These are phyloP conservation scores for Westerdykella aurantiaca DNA, from an alignment of 2,329 filamentous ascomycete genomes.

Conservation along the genomic window DNA sequence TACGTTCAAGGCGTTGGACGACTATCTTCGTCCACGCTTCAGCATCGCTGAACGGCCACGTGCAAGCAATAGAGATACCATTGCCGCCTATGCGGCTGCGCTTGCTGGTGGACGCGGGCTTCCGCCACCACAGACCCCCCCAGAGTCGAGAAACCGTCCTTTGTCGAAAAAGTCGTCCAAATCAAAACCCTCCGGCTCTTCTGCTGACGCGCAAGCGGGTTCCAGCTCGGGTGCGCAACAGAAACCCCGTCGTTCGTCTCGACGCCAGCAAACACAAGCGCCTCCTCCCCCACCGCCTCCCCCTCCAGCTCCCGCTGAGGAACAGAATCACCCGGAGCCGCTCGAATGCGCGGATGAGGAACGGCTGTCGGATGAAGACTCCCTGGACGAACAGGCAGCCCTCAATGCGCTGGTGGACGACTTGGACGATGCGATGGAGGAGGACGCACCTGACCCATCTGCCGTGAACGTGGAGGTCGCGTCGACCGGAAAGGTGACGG, in stretches of 20 bases:
- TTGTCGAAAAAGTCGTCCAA: slow-evolving; percentile 27
- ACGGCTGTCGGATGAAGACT: slow-evolving; percentile 69
- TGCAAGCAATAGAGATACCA: slow-evolving; percentile 52
- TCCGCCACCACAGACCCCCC: slow-evolving; percentile 34
- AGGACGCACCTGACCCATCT: slow-evolving; percentile 70
- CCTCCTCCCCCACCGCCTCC: slow-evolving; percentile 50
- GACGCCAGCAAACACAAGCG: slow-evolving; percentile 48
- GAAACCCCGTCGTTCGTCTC: slow-evolving; percentile 61
- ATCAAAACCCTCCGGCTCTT: slow-evolving; percentile 24
- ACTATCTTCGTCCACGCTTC: slow-evolving; percentile 89
- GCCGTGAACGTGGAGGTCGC: slow-evolving; percentile 90
- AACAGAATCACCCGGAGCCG: slow-evolving; percentile 48
- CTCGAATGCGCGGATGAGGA: slow-evolving; percentile 92
- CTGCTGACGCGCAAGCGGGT: slow-evolving; percentile 44
- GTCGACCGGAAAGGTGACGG: slow-evolving; percentile 79
- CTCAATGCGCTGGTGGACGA: slow-evolving; percentile 88
- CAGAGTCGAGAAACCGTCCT: slow-evolving; percentile 25
- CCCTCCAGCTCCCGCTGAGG: slow-evolving; percentile 46
- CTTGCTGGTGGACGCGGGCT: slow-evolving; percentile 43
- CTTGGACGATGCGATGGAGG: slow-evolving; percentile 73
- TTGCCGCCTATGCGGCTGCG: slow-evolving; percentile 74
- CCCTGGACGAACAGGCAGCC: slow-evolving; percentile 57
- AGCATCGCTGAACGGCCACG: slow-evolving; percentile 70
- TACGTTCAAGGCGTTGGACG: slow-evolving; percentile 93
- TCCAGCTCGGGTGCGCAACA: slow-evolving; percentile 47